Evolutionary conservation across 164 flowering plant species (phyloP), one percentile per base, ranked within the genome.

Genomic region (Nelumbo lutea): DNA sequence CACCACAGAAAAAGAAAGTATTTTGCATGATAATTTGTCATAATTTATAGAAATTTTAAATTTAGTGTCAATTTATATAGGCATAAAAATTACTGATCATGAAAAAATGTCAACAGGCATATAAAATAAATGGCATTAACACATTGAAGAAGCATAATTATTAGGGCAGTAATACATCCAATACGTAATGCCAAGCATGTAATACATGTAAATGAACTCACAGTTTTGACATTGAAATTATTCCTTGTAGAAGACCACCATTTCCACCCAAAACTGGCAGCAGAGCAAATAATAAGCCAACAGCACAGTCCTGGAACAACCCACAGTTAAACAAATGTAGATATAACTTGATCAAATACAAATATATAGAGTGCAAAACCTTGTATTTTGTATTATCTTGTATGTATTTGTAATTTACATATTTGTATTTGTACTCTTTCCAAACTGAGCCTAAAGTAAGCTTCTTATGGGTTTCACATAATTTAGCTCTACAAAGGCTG

Each of bases 241-340:
- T 70, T 79, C 99, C 99, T 58, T 80, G 87, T 47, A 89, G 70
- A 68, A 88, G 73, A 53, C 98, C 97, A 77, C 94, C 83, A 68
- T 79, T 82, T 70, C 99, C 99, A 72, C 99, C 99, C 78, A 95
- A 81, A 77, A 95, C 97, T 57, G 99, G 99, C 68, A 95, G 96
- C 83, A 95, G 73, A 67, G 99, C 99, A 82, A 95, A 95, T 59
- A 95, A 73, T 75, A 95, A 79, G 62, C 99, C 99, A 75, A 95
- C 99, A 69, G 97, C 96, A 86, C 99, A 95, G 72, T 95, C 99
- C 99, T 95, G 88, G 75, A 79, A 79, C 44, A 72, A 57, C 5
- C 46, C 52, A 60, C 10, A 42, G 41, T 38, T 65, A 59, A 47
- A 40, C 70, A 61, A 39, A 27, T 41, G 64, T 13, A 10, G 41